These are phyloP conservation scores for Hypoxylon rickii DNA, from an alignment of 495 filamentous ascomycete genomes.

Conservation along the genomic window DNA sequence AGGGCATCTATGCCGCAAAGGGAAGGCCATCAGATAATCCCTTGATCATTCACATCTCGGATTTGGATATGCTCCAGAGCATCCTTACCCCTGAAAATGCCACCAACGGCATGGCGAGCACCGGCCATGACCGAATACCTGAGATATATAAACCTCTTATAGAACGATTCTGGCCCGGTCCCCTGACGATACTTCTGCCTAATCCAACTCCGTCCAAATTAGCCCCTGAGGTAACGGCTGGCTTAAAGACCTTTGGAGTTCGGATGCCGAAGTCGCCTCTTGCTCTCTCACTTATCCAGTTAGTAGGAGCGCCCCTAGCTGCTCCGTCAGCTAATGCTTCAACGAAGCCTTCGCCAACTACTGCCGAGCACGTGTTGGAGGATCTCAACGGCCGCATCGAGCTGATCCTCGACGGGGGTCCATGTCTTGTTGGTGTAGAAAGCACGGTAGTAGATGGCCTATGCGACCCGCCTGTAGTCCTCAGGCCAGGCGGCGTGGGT, in stretches of 20 bases:
- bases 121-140: conserved; percentile 63
- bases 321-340: conserved; percentile 94
- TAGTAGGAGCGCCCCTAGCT: conserved; percentile 78
- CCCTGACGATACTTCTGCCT: conserved; percentile 88
- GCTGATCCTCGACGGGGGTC: conserved; percentile 86
- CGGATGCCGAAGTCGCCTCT: conserved; percentile 85
- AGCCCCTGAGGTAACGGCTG: conserved; percentile 86
- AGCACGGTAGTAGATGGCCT: conserved; percentile 96
- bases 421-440: conserved; percentile 87
- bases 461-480: conserved; percentile 74
- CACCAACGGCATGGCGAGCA: conserved; percentile 36
- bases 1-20: conserved; percentile 89
- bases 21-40: conserved; percentile 91
- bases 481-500: conserved; percentile 89
- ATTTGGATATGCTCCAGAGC: conserved; percentile 74
- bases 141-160: conserved; percentile 83
- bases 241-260: conserved; percentile 80
- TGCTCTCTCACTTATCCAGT: conserved; percentile 82
- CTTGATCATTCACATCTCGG: conserved; percentile 88
- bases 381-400: conserved; percentile 86
- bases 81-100: conserved; percentile 51
- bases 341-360: conserved; percentile 88
- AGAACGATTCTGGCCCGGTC: conserved; percentile 88
- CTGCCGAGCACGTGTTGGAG: conserved; percentile 82
- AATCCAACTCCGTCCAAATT: conserved; percentile 70